Evolutionary conservation across 768 basidiomycete species (phyloP), one percentile per base, ranked within the genome.

Genomic region (Sporobolomyces phaffii): DNA sequence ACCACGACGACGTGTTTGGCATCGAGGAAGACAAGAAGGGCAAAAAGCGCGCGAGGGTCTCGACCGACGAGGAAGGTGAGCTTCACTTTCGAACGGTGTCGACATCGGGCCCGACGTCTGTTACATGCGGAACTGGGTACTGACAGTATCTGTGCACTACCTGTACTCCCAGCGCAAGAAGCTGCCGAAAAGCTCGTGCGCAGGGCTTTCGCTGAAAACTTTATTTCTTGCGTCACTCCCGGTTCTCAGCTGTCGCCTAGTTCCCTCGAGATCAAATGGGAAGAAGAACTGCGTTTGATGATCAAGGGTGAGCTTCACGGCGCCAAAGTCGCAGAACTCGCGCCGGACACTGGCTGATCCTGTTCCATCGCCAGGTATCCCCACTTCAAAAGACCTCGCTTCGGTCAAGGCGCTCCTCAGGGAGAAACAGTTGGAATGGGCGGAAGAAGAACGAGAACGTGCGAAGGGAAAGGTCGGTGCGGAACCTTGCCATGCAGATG

Each of bases 201-300:
- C 72, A 85, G 84, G 67, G 84, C 92, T 24, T 85, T 92, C n/a
- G 81, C 84, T 2, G 80, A 79, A 44, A 80, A 80, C n/a, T 91
- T 90, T 77, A 79, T 93, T 52, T 89, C 87, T 73, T 86, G 90
- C 26, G 87, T 90, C 22, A 90, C 89, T 2, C 74, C 84, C 38
- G 80, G 88, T 24, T 88, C 87, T 0, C 90, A 92, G 71, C 76
- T 85, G 44, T 91, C 90, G 28, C 89, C 89, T 13, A 81, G 84
- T 34, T 90, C 92, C 75, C 87, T 87, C 72, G 83, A 83, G 26
- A 89, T 92, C 51, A 82, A 85, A 68, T 91, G 90, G 75, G 89
- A 90, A 75, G 80, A 80, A 0, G 89, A 91, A 40, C 54, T 72
- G 5, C 29, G 62, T 10, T 50, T 61, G 26, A 48, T 43, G 28